These are phyloP conservation scores for Escovopsis weberi DNA, from an alignment of 2,329 filamentous ascomycete genomes.

Conservation along the genomic window DNA sequence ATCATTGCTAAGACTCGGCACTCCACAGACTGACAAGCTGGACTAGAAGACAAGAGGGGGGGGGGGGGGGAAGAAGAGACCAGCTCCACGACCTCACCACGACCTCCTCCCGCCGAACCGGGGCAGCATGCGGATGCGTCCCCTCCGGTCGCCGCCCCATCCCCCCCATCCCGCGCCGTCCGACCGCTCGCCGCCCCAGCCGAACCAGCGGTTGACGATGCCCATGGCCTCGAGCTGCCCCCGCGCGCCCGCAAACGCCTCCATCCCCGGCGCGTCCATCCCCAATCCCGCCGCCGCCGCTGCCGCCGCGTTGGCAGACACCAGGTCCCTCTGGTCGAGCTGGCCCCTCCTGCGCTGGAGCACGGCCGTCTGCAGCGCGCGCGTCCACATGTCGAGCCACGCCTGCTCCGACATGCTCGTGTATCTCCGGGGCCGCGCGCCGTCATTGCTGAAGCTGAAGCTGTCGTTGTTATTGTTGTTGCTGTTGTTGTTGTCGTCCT, in stretches of 20 bases:
- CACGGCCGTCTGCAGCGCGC: constrained; percentile 44
- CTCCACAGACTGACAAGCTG: too few species aligned
- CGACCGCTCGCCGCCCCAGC: constrained; percentile 28
- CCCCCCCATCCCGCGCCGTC: neutral
- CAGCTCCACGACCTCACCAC: too few species aligned
- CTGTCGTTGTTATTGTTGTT: too few species aligned
- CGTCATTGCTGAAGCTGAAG: too few species aligned
- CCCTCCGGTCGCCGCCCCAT: constrained; percentile 1
- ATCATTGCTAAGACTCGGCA: too few species aligned
- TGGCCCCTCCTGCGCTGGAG: constrained; percentile 40
- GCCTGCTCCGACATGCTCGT: constrained; percentile 40
- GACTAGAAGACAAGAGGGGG: too few species aligned
- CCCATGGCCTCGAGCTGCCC: constrained; percentile 30
- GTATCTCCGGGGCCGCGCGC: constrained; percentile 23
- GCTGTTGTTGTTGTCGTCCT: constrained; percentile 9
- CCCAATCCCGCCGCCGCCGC: constrained; percentile 11
- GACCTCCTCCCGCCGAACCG: too few species aligned
- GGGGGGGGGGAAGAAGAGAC: too few species aligned
- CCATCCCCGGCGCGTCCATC: constrained; percentile 21
- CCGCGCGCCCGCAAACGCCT: constrained; percentile 32
- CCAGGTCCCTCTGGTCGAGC: constrained; percentile 44
- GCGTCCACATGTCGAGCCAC: constrained; percentile 49
- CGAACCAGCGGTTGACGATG: constrained; percentile 36
- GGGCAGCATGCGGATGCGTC: too few species aligned
- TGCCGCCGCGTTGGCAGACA: constrained; percentile 15